Evolutionary conservation across 139 green algal species (phyloP), one percentile per base, ranked within the genome.

Genomic region (Protoeuglena noctilucae): DNA sequence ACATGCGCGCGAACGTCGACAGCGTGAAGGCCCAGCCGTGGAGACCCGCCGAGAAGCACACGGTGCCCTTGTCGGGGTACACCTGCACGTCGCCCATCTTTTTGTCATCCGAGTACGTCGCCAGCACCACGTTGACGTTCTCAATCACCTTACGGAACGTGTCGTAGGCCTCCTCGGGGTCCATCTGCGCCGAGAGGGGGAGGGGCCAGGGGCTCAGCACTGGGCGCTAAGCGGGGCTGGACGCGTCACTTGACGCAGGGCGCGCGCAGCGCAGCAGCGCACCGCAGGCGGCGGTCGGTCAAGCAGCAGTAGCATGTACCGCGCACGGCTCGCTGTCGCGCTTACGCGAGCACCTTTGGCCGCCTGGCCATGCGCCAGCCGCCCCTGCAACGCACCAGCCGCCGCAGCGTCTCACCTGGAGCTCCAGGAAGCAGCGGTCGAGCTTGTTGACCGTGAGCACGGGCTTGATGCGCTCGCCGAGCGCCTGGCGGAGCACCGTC

Each of bases 1-100:
- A 98, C 70, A 95, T 87, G 66, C 91, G 72, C 57, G 87, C 86
- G 55, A 98, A 98, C 23, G 84, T 84, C 53, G 85, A 94, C 3
- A 98, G 80, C n/a, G 90, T 97, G 86, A 98, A 98, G n/a, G 89
- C 90, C 90, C 90, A 98, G 64, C 83, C 89, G 81, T 98, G 90
- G 45, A 98, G 89, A 68, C 90, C 90, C 39, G 90, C 90, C 30
- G 79, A 93, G 85, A 98, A 98, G 52, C 75, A 93, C 47, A 98
- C 90, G 41, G 90, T 97, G 51, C 87, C 87, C 74, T 93, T 89
- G 65, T 97, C 87, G 51, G 89, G 88, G 75, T 93, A 93, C 47
- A 96, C 89, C 63, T 57, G 50, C 16, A 51, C 26, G 69, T 98
- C 89, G 41, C 90, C 90, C 64, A 98, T 84, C 47, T 78, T 70